Percentiles rank a stretch among this genome's conserved stretches.
Evolutionary conservation across 805 yeast species (phyloP).

Genomic region (Yarrowia bubula): DNA sequence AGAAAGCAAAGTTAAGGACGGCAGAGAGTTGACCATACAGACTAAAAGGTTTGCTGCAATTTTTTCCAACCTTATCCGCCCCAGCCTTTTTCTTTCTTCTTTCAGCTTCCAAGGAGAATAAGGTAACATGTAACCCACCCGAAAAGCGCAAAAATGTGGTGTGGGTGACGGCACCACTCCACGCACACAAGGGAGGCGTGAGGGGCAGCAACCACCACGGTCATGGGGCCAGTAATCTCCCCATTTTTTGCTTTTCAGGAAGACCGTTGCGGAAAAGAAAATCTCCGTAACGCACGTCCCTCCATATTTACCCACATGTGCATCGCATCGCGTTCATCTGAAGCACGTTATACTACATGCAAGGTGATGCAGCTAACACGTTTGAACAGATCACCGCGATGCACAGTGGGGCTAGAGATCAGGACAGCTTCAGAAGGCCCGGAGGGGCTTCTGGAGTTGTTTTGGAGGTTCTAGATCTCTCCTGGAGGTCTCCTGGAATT

Average conservation of each 20-base stretch:
- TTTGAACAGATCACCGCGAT: slow-evolving; percentile 20
- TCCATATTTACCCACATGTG: slow-evolving; percentile 14
- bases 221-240: too few relatives aligned
- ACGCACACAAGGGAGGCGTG: slow-evolving; percentile 6
- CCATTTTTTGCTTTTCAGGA: too few relatives aligned
- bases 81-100: slow-evolving; percentile 11
- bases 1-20: slow-evolving; percentile 25
- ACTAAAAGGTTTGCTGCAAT: slow-evolving; percentile 21
- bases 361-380: slow-evolving; percentile 27
- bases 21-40: slow-evolving; percentile 24
- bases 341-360: slow-evolving; percentile 25
- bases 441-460: too few relatives aligned
- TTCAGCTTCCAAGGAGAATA: slow-evolving; percentile 19
- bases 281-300: not conserved
- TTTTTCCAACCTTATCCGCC: slow-evolving; percentile 18
- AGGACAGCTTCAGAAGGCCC: too few relatives aligned
- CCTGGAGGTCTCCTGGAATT: too few relatives aligned
- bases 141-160: slow-evolving; percentile 16
- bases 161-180: not conserved
- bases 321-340: slow-evolving; percentile 26
- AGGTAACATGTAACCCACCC: slow-evolving; percentile 25
- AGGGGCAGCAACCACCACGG: slow-evolving; percentile 22
- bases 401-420: slow-evolving; percentile 22
- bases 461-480: too few relatives aligned
- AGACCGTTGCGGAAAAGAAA: not conserved